Evolutionary conservation across 257 asterid genomes (phyloP).

Genomic region (Euphrasia confusa): DNA sequence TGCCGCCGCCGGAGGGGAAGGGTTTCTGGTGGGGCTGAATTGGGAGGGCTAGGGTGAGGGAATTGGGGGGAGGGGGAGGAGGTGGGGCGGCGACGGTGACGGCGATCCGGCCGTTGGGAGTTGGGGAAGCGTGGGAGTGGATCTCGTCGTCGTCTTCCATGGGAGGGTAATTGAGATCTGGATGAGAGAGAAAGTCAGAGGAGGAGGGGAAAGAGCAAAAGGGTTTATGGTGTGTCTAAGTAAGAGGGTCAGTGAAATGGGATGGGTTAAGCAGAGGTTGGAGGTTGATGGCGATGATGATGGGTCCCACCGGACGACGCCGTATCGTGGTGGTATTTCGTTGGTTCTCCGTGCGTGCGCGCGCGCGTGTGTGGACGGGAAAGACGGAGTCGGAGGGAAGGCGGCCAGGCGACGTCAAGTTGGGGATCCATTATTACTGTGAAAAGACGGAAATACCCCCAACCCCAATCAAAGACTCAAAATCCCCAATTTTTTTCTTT

Average conservation of each 20-base stretch:
- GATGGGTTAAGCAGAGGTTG: constrained; percentile 10
- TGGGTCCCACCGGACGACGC: constrained; percentile 22
- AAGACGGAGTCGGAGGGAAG: constrained; percentile 15
- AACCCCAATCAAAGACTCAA: no score
- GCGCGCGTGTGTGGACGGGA: constrained; percentile 20
- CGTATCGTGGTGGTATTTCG: constrained; percentile 20
- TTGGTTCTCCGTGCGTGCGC: background rate
- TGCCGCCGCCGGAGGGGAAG: constrained; percentile 38
- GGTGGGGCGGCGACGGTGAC: constrained; percentile 63
- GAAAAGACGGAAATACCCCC: no score
- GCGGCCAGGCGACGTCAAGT: constrained; percentile 19
- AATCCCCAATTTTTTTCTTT: no score
- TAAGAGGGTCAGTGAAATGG: background rate
- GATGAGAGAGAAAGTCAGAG: constrained; percentile 26
- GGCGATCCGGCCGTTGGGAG: constrained; percentile 58
- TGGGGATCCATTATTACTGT: no score
- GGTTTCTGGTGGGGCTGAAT: constrained; percentile 35
- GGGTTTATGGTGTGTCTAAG: background rate
- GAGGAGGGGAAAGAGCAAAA: background rate
- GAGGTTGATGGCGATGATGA: constrained; percentile 3
- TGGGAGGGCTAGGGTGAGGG: constrained; percentile 65
- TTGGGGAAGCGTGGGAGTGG: constrained; percentile 40
- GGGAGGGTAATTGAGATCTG: constrained; percentile 13
- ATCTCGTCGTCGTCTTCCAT: constrained; percentile 79
- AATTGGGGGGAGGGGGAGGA: constrained; percentile 24